Evolutionary conservation across 1,139 yeast species (phyloP), one percentile per base, ranked within the genome.

Genomic region (Diutina sp.): DNA sequence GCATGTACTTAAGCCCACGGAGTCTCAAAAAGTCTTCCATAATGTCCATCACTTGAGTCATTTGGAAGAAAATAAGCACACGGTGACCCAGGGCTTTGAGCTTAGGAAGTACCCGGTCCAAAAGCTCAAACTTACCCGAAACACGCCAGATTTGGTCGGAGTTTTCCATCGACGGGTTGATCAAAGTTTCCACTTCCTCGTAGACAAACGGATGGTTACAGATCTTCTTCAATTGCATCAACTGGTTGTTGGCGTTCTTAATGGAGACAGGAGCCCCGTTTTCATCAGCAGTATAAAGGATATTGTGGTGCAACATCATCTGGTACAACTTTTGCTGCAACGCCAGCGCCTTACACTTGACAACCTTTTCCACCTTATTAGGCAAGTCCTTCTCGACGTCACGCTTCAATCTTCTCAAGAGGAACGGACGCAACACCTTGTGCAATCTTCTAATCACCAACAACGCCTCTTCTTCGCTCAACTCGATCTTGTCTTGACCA

Each of bases 171-270:
- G 79, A 71, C 21, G 98, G 97, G 66, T 91, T 90, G 56, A 93
- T 82, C 61, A 89, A 77, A 60, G 84, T 82, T 71, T 93, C 99
- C 54, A 93, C 96, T 63, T 90, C 98, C 67, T 89, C 97, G 70
- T 90, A 93, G 16, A 93, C 98, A 73, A 87, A 93, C 0, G 99
- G 99, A 74, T 93, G 99, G 68, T 93, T 93, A 74, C 98, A 93
- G 63, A 93, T 90, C 70, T 93, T 93, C 65, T 97, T 82, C 70
- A 93, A 77, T 71, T 93, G 99, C 99, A 93, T 93, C 58, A 93
- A 83, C 67, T 90, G 90, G 66, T 90, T 90, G 67, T 90, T 90
- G 64, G 90, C 84, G 58, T 96, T 91, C 73, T 91, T 89, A 59
- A 91, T 80, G 35, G 86, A 84, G 12, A 79, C 73, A 56, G 78